These are phyloP conservation scores for Pluteus cervinus DNA, from an alignment of 768 basidiomycete species.

Conservation along the genomic window DNA sequence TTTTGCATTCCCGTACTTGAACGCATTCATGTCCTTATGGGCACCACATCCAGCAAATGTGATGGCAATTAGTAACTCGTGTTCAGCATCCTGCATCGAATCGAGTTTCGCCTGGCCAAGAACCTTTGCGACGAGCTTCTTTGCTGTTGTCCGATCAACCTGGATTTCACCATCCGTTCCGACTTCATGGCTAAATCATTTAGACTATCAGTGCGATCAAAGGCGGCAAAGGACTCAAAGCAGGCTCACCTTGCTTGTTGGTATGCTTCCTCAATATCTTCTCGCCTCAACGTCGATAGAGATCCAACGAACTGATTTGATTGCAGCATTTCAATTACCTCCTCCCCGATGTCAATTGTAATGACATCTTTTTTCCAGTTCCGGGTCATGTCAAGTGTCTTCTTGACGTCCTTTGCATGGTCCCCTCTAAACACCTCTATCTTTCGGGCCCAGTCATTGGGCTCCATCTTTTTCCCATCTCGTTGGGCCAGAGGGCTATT, in stretches of 20 bases:
- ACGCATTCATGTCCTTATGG: constrained; percentile 26
- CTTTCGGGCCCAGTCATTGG: constrained; percentile 12
- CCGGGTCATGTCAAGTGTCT: constrained; percentile 11
- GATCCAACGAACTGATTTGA: constrained; percentile 3
- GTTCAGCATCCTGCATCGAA: constrained; percentile 8
- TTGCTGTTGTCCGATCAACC: too few species aligned
- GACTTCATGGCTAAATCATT: too few species aligned
- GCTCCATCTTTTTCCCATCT: constrained; percentile 7
- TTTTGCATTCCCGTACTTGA: constrained; percentile 15
- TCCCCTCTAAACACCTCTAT: constrained; percentile 16
- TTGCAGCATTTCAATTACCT: constrained; percentile 9
- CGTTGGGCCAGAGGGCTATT: constrained; percentile 11
- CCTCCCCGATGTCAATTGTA: constrained; percentile 6
- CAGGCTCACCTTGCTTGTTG: too few species aligned
- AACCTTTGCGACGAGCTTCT: neutral
- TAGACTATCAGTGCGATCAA: too few species aligned
- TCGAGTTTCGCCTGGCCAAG: constrained; percentile 8
- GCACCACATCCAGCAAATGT: constrained; percentile 21
- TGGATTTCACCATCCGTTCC: too few species aligned
- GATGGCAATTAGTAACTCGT: constrained; percentile 10
- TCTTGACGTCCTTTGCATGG: constrained; percentile 24
- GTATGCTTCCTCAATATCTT: too few species aligned
- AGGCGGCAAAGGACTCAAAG: too few species aligned
- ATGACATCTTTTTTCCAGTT: constrained; percentile 9
- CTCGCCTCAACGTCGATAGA: constrained; percentile 1